These are phyloP conservation scores for Eucalyptus curtisii DNA, from an alignment of 345 rosid genomes.

Conservation along the genomic window DNA sequence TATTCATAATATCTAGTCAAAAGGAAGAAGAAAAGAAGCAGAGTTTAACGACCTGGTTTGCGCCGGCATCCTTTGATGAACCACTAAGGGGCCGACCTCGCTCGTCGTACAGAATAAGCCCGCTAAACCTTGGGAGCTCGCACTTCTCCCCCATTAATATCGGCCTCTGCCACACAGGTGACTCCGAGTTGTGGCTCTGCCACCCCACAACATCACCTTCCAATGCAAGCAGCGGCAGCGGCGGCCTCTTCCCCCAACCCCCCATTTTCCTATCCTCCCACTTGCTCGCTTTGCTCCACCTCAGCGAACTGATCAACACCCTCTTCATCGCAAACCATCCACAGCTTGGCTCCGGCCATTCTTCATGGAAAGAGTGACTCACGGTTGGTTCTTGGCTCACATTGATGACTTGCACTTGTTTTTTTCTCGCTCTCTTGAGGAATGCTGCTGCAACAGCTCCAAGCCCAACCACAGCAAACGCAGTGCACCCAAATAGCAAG, in stretches of 20 bases:
- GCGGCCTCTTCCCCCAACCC: background rate
- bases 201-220: constrained; percentile 7
- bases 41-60: background rate
- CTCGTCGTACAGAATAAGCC: constrained; percentile 70
- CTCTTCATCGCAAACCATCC: constrained; percentile 33
- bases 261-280: constrained; percentile 27
- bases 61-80: background rate
- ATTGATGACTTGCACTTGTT: background rate
- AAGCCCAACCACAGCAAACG: constrained; percentile 26
- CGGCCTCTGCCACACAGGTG: constrained; percentile 76
- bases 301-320: constrained; percentile 34
- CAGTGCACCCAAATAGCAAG: constrained; percentile 30
- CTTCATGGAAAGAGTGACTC: background rate
- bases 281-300: constrained; percentile 61
- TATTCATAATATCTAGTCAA: background rate
- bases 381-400: background rate
- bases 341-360: constrained; percentile 3
- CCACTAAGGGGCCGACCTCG: constrained; percentile 32
- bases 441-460: constrained; percentile 17
- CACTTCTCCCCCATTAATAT: constrained; percentile 88
- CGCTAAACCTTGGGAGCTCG: constrained; percentile 66
- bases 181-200: constrained; percentile 48
- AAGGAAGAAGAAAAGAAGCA: background rate
- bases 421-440: constrained; percentile 20
- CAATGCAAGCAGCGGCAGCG: constrained; percentile 4